Percentiles rank a stretch among this genome's conserved stretches.
These are phyloP conservation scores for Scleroderma citrinum DNA, from an alignment of 768 basidiomycete genomes.

Conservation along the genomic window DNA sequence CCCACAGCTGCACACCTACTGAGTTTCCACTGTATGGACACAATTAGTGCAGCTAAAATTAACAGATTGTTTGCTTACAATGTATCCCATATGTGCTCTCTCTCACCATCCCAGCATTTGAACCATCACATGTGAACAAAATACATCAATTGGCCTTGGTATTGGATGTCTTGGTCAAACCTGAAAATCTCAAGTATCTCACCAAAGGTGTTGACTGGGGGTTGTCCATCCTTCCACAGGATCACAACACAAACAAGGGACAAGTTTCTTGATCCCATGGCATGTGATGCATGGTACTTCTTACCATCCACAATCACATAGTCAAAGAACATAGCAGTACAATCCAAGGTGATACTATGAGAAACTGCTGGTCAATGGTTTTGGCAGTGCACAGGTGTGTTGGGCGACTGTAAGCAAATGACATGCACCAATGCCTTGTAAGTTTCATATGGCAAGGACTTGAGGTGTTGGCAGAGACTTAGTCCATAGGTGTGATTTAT, in stretches of 20 bases:
- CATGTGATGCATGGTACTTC: not conserved
- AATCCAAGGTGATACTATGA: not conserved
- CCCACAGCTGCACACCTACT: not conserved
- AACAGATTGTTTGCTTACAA: not conserved
- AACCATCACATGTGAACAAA: not conserved
- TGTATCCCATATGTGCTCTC: not conserved
- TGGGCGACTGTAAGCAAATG: not conserved
- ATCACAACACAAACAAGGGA: too few relatives aligned
- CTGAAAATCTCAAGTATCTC: constrained; percentile 3
- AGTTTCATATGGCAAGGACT: not conserved
- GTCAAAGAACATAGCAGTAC: not conserved
- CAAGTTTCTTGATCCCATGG: too few relatives aligned
- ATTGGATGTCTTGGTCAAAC: constrained; percentile 1
- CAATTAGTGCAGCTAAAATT: not conserved
- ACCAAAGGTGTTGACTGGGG: not conserved
- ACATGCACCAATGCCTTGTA: not conserved
- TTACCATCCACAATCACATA: constrained; percentile 2
- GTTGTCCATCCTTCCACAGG: not conserved
- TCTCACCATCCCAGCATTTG: not conserved
- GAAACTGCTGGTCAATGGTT: not conserved
- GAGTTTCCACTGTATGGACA: not conserved
- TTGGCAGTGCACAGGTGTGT: constrained; percentile 1
- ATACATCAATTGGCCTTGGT: not conserved
- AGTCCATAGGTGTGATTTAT: too few relatives aligned
- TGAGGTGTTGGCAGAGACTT: too few relatives aligned